Conservation (phyloP, 805 yeast species). For the Candida suzukii region DNA sequence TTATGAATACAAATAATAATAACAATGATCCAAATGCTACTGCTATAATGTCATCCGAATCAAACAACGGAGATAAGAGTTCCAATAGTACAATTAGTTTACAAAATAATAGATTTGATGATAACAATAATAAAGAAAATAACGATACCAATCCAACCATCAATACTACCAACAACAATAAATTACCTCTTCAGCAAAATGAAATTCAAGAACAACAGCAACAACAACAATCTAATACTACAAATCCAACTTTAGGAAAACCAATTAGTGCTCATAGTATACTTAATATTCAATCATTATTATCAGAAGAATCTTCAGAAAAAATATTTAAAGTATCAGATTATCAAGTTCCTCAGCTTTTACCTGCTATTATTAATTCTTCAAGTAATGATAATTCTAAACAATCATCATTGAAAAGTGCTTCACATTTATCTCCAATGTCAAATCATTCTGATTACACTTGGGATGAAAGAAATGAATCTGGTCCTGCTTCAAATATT, state of each 20-base stretch:
- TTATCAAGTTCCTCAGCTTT: conserved; percentile 6
- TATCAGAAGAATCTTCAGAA: background rate
- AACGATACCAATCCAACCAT: no score
- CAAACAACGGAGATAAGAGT: no score
- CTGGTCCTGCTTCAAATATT: background rate
- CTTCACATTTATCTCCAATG: background rate
- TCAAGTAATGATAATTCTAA: background rate
- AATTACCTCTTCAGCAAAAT: no score
- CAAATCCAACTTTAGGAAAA: background rate
- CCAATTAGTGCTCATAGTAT: background rate
- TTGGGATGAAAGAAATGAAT: conserved; percentile 7
- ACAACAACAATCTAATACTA: background rate
- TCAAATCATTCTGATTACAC: conserved; percentile 1
- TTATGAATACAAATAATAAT: no score
- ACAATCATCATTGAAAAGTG: background rate
- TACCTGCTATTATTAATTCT: conserved; percentile 5
- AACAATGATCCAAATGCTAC: no score
- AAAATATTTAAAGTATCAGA: background rate
- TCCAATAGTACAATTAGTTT: no score
- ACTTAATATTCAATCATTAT: background rate
- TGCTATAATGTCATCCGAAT: no score
- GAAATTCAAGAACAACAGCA: no score
- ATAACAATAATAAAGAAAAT: no score
- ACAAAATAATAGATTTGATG: no score
- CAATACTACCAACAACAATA: no score